phyloP scores from a whole-genome alignment of 2,329 filamentous ascomycete genomes.

The Fusarium camptoceras region DNA sequence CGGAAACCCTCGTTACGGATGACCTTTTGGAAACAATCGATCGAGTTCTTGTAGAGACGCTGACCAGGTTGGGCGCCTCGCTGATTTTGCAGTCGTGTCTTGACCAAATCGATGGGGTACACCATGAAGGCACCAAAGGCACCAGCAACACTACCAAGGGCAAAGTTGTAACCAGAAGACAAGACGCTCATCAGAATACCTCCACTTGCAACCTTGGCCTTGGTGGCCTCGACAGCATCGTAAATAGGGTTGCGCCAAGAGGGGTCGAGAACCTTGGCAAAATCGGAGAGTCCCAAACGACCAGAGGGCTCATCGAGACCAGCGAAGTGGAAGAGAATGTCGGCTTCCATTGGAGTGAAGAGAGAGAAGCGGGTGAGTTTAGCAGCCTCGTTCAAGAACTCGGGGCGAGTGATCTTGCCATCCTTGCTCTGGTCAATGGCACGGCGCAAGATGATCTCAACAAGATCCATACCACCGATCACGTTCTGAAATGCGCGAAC shows the following conservation, averaged over 20 bases:
- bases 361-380: conserved; percentile 92
- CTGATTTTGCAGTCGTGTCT: conserved; percentile 99
- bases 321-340: conserved; percentile 98
- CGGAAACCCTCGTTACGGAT: conserved; percentile 89
- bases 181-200: conserved; percentile 68
- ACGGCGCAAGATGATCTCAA: conserved; percentile 91
- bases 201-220: conserved; percentile 42
- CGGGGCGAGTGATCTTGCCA: conserved; percentile 91
- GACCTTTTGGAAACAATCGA: conserved; percentile 95
- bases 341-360: conserved; percentile 98
- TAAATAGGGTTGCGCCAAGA: conserved; percentile 81
- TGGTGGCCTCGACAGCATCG: conserved; percentile 63
- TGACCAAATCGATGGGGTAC: conserved; percentile 98
- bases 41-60: conserved; percentile 93
- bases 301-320: conserved; percentile 91
- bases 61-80: conserved; percentile 84
- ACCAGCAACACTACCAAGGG: conserved; percentile 87
- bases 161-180: conserved; percentile 89
- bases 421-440: conserved; percentile 86
- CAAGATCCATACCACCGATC: conserved; percentile 96
- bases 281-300: conserved; percentile 83
- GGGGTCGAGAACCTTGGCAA: conserved; percentile 93
- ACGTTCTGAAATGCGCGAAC: conserved; percentile 98
- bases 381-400: conserved; percentile 95
- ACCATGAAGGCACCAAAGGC: conserved; percentile 99